Percentiles rank a stretch among this genome's conserved stretches.
These are phyloP conservation scores for Paramecium primaurelia DNA, from an alignment of 73 alveolate species.

Conservation along the genomic window DNA sequence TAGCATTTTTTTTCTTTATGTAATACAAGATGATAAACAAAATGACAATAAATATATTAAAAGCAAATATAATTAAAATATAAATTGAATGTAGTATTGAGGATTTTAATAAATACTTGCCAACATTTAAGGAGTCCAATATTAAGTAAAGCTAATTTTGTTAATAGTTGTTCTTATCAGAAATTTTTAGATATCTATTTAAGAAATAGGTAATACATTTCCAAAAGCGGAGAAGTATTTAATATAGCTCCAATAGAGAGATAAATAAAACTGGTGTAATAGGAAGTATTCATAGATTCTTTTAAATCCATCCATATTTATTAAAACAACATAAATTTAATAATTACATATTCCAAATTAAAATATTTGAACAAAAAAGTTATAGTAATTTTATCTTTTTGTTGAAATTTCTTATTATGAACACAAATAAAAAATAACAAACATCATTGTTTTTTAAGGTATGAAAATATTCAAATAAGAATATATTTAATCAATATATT, in stretches of 20 bases:
- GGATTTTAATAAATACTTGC: neutral
- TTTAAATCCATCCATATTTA: neutral
- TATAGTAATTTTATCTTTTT: neutral
- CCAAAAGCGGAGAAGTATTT: neutral
- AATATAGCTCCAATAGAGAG: neutral
- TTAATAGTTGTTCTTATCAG: neutral
- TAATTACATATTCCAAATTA: neutral
- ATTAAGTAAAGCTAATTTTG: neutral
- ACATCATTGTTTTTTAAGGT: neutral
- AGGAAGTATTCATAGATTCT: neutral
- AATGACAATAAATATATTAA: neutral
- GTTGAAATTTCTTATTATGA: neutral
- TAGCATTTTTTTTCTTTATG: neutral
- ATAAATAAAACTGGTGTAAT: neutral
- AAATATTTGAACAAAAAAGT: neutral
- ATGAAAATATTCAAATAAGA: neutral
- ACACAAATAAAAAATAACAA: neutral
- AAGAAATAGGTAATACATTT: neutral
- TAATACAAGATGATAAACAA: neutral
- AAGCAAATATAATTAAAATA: neutral
- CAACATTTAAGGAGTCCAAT: neutral
- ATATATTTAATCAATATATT: neutral
- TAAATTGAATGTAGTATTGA: neutral
- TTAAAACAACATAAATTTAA: neutral
- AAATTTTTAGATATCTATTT: neutral